Evolutionary conservation across 2,329 filamentous ascomycete species (phyloP).

Genomic region (Bipolaris bicolor): DNA sequence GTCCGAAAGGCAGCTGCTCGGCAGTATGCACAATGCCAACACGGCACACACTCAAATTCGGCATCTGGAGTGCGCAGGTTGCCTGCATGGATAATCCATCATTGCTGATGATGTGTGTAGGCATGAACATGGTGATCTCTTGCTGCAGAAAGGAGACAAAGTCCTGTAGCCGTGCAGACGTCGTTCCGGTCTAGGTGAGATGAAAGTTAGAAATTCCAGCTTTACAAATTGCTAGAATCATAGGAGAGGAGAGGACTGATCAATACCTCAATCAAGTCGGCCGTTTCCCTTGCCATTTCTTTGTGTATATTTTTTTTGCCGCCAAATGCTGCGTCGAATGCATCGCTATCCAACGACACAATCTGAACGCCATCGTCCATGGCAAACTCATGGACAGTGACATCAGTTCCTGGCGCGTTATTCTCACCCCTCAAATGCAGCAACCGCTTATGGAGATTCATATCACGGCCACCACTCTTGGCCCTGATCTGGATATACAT

Average conservation of each 20-base stretch:
- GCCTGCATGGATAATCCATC: background rate
- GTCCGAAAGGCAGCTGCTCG: conserved; percentile 12
- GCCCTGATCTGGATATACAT: background rate
- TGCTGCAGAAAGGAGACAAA: background rate
- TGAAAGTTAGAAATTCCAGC: background rate
- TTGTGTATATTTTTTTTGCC: background rate
- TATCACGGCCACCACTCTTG: background rate
- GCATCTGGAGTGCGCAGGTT: background rate
- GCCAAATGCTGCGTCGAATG: background rate
- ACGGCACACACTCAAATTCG: conserved; percentile 1
- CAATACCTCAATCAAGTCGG: background rate
- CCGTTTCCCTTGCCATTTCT: background rate
- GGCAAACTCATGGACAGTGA: background rate
- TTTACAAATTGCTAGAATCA: background rate
- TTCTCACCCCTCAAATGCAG: background rate
- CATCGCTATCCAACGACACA: background rate
- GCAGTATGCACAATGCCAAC: conserved; percentile 6
- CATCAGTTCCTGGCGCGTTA: background rate
- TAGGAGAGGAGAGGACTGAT: too few species aligned
- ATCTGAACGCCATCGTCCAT: background rate
- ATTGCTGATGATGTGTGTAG: background rate
- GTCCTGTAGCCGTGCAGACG: background rate
- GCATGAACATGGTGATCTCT: background rate
- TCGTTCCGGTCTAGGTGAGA: background rate
- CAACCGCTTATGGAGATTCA: background rate